Conservation (phyloP, 2,329 filamentous ascomycete genomes). For the Pleurostoma richardsiae region DNA sequence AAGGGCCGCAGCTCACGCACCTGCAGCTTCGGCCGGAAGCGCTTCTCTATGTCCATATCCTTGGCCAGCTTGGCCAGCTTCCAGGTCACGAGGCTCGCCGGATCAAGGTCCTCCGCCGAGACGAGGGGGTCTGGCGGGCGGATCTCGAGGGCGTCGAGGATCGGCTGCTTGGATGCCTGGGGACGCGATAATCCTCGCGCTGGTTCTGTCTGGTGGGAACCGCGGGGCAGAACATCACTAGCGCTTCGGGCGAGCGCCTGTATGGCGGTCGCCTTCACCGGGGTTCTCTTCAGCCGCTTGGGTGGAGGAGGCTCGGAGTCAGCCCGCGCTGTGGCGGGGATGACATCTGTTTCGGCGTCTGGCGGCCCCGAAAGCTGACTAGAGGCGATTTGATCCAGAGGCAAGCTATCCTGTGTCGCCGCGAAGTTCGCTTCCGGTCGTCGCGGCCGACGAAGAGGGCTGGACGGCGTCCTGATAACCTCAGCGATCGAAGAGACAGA, state of each 20-base stretch:
- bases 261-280: constrained; percentile 7
- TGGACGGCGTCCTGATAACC: not conserved
- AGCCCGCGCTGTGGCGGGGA: constrained; percentile 9
- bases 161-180: not conserved
- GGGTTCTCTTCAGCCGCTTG: constrained; percentile 16
- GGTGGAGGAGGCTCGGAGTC: constrained; percentile 26
- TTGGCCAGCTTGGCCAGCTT: constrained; percentile 46
- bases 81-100: constrained; percentile 49
- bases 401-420: not conserved
- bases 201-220: not conserved
- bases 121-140: constrained; percentile 48
- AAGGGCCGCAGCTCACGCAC: constrained; percentile 45
- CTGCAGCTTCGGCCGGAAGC: constrained; percentile 47
- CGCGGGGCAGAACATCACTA: constrained; percentile 19
- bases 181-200: not conserved
- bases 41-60: constrained; percentile 43
- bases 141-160: constrained; percentile 39
- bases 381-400: not conserved
- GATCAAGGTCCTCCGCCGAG: constrained; percentile 34
- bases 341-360: not conserved
- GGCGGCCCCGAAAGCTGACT: not conserved
- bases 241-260: constrained; percentile 21
- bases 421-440: not conserved
- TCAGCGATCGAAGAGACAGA: not conserved
- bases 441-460: not conserved